Evolutionary conservation across 768 basidiomycete species (phyloP).

Genomic region (Trametes punicea): DNA sequence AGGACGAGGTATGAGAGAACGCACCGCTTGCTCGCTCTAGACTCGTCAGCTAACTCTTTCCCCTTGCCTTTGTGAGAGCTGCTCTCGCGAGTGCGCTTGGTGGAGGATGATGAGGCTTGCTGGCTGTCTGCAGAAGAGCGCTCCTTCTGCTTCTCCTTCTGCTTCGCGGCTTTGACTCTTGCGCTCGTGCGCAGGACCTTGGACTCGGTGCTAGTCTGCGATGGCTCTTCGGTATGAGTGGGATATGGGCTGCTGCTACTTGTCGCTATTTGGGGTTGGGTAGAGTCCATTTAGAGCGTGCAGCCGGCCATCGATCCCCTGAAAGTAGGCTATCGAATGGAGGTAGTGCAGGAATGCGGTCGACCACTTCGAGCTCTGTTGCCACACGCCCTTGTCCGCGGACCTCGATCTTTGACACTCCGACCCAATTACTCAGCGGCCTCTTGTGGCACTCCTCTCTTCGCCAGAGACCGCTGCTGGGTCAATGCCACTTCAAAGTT

Average conservation of each 20-base stretch:
- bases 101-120: constrained; percentile 39
- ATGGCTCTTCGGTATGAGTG: constrained; percentile 39
- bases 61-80: constrained; percentile 57
- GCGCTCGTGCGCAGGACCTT: constrained; percentile 65
- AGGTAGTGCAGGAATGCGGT: constrained; percentile 16
- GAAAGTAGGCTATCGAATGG: constrained; percentile 26
- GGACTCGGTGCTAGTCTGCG: constrained; percentile 42
- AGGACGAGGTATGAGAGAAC: constrained; percentile 30
- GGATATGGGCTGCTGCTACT: constrained; percentile 55
- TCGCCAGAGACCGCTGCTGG: not conserved
- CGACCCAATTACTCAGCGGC: constrained; percentile 16
- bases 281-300: constrained; percentile 91
- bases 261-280: constrained; percentile 73
- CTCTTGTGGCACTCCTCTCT: not conserved
- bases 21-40: constrained; percentile 62
- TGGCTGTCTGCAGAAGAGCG: constrained; percentile 40
- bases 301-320: constrained; percentile 77
- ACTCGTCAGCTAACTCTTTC: constrained; percentile 56
- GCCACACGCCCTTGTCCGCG: constrained; percentile 18
- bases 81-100: constrained; percentile 54
- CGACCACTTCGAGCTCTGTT: constrained; percentile 6
- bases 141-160: constrained; percentile 63
- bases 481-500: too few species aligned
- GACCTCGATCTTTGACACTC: constrained; percentile 7
- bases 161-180: constrained; percentile 70